Evolutionary conservation across 2,329 filamentous ascomycete genomes (phyloP).

Genomic region (Ophiostoma ips): DNA sequence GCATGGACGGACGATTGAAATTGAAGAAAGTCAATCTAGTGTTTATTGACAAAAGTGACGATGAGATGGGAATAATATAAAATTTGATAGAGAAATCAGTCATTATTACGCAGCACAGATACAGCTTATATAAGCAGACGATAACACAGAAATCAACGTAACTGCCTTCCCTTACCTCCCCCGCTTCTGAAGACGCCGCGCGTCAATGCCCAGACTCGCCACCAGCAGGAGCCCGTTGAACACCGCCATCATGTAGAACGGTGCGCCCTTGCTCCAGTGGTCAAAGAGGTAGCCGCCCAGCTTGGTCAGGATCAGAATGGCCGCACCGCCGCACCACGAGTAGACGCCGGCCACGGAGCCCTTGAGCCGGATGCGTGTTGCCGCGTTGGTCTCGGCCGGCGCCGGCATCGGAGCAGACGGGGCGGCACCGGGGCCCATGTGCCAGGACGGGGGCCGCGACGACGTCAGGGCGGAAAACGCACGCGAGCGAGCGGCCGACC

Average conservation of each 20-base stretch:
- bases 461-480: constrained; percentile 6
- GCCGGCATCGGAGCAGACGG: no score
- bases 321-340: constrained; percentile 76
- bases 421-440: no score
- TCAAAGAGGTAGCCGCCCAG: constrained; percentile 81
- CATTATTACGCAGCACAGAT: no score
- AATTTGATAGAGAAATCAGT: no score
- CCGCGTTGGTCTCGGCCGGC: constrained; percentile 15
- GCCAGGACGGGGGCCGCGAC: neutral
- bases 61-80: no score
- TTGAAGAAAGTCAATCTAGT: neutral
- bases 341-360: constrained; percentile 93
- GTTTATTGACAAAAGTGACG: neutral
- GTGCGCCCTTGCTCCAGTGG: constrained; percentile 54
- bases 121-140: no score
- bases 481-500: constrained; percentile 4
- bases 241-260: constrained; percentile 85
- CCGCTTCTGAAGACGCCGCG: constrained; percentile 20
- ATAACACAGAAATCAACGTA: neutral
- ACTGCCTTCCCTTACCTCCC: no score
- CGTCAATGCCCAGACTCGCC: constrained; percentile 37
- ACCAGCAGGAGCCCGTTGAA: constrained; percentile 68
- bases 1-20: constrained; percentile 1
- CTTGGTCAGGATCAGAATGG: constrained; percentile 85
- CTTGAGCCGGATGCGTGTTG: constrained; percentile 56